These are phyloP conservation scores for Penicillium aurantiogriseum DNA, from an alignment of 2,329 filamentous ascomycete species.

Conservation along the genomic window DNA sequence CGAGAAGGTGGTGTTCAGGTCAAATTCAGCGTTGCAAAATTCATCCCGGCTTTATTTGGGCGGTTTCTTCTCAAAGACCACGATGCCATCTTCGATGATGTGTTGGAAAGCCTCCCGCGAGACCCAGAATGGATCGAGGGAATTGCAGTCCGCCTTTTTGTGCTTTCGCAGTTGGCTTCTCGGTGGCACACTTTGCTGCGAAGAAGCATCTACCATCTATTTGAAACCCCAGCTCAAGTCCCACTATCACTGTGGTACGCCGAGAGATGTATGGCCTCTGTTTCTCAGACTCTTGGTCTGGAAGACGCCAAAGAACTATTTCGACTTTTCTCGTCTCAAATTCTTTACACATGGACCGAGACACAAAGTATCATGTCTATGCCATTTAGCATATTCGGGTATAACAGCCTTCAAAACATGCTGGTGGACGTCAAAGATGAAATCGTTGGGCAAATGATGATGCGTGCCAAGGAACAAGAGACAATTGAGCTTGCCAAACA, in stretches of 20 bases:
- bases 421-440: slow-evolving; percentile 72
- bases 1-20: slow-evolving; percentile 64
- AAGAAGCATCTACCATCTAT: slow-evolving; percentile 87
- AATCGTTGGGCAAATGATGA: slow-evolving; percentile 73
- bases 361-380: slow-evolving; percentile 65
- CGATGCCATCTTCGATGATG: slow-evolving; percentile 78
- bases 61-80: slow-evolving; percentile 80
- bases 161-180: slow-evolving; percentile 74
- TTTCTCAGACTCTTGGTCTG: slow-evolving; percentile 66
- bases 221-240: slow-evolving; percentile 80
- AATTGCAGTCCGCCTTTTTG: slow-evolving; percentile 77
- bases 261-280: slow-evolving; percentile 64
- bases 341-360: slow-evolving; percentile 88
- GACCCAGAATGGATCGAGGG: slow-evolving; percentile 73
- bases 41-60: slow-evolving; percentile 72
- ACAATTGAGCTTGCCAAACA: slow-evolving; percentile 59
- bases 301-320: slow-evolving; percentile 70
- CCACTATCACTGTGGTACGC: slow-evolving; percentile 66
- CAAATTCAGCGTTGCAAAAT: slow-evolving; percentile 71
- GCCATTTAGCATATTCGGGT: slow-evolving; percentile 83
- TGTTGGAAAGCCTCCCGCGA: slow-evolving; percentile 74
- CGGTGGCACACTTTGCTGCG: slow-evolving; percentile 83
- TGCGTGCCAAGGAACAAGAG: slow-evolving; percentile 70
- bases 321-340: slow-evolving; percentile 77
- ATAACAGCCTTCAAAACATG: slow-evolving; percentile 65